phyloP scores from a whole-genome alignment of 176 grass and related monocot genomes.

The Triticum monococcum region DNA sequence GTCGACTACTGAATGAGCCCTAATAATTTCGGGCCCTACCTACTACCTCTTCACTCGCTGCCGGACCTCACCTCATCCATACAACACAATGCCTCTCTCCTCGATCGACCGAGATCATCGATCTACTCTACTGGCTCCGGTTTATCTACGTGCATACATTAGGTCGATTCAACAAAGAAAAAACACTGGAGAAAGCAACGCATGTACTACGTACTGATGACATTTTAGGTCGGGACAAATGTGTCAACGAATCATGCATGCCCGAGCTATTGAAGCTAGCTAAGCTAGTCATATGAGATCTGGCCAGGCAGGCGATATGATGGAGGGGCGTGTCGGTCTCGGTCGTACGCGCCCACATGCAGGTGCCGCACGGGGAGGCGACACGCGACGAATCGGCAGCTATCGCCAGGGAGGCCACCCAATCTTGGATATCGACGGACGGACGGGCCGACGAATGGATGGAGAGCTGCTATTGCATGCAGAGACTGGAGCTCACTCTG shows the following conservation, averaged over 20 bases:
- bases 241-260: background rate
- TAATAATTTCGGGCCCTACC: slow-evolving; percentile 9
- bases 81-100: background rate
- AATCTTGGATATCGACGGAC: background rate
- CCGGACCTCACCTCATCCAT: background rate
- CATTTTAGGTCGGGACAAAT: background rate
- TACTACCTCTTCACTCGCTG: background rate
- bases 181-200: background rate
- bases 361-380: background rate
- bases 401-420: background rate
- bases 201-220: too few relatives aligned
- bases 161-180: background rate
- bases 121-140: too few relatives aligned
- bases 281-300: background rate
- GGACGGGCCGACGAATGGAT: too few relatives aligned
- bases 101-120: background rate
- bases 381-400: background rate
- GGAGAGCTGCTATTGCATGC: too few relatives aligned
- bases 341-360: slow-evolving; percentile 34
- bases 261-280: background rate
- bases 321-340: slow-evolving; percentile 12
- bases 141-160: background rate
- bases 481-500: background rate
- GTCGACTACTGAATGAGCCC: background rate
- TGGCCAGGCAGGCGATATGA: background rate